phyloP scores from a whole-genome alignment of 2,329 filamentous ascomycete genomes.

The Fusarium subglutinans region DNA sequence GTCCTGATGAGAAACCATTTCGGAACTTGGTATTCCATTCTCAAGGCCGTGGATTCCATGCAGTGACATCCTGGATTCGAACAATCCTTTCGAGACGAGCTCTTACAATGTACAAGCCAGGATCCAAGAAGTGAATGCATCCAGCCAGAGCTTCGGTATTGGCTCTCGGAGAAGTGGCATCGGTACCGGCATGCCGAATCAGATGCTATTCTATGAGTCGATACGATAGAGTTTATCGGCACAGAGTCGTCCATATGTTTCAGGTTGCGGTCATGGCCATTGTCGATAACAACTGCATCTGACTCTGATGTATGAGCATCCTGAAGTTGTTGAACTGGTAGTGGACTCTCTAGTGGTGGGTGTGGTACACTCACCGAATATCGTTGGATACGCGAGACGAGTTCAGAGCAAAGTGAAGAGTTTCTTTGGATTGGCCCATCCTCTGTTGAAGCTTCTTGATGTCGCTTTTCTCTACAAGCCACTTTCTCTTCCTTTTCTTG shows the following conservation, averaged over 20 bases:
- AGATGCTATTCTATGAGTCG: fast-evolving
- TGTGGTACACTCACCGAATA: not conserved
- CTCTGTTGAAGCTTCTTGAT: constrained; percentile 16
- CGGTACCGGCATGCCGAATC: not conserved
- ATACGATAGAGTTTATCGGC: not conserved
- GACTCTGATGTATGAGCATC: too few relatives aligned
- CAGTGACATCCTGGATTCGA: not conserved
- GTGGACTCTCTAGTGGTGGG: too few relatives aligned
- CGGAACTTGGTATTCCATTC: constrained; percentile 17
- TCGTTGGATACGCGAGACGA: not conserved
- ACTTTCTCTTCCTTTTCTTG: constrained; percentile 10
- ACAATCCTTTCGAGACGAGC: not conserved
- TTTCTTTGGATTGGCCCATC: not conserved
- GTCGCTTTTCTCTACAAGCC: constrained; percentile 2
- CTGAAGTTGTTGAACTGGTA: not conserved
- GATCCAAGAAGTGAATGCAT: constrained; percentile 6
- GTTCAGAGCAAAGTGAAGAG: constrained; percentile 5
- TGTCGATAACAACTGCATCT: fast-evolving
- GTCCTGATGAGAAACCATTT: constrained; percentile 7
- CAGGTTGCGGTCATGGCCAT: fast-evolving
- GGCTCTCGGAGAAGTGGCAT: constrained; percentile 2
- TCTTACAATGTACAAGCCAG: constrained; percentile 8
- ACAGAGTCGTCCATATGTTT: not conserved
- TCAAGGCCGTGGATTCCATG: not conserved
- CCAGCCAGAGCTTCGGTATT: constrained; percentile 1